Percentiles rank a stretch among this genome's conserved stretches.
These are phyloP conservation scores for Capsella bursapastoris DNA, from an alignment of 345 rosid species.

Conservation along the genomic window DNA sequence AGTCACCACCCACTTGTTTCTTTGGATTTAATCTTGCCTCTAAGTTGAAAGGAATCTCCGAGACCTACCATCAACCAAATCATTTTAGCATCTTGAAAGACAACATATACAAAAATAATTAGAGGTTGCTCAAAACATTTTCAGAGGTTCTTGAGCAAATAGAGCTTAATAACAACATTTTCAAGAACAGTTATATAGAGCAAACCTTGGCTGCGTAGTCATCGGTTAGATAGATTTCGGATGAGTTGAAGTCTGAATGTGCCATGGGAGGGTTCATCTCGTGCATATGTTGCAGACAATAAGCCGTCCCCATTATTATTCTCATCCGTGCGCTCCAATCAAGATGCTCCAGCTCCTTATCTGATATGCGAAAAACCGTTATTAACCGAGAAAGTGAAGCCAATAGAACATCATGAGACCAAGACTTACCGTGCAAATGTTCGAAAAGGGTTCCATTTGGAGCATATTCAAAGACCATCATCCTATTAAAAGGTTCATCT, in stretches of 20 bases:
- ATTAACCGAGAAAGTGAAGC: conserved; percentile 5
- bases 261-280: conserved; percentile 81
- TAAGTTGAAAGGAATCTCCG: conserved; percentile 56
- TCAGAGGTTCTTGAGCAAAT: neutral
- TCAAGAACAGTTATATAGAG: neutral
- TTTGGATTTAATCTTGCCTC: conserved; percentile 44
- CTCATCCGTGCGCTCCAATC: conserved; percentile 89
- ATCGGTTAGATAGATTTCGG: conserved; percentile 66
- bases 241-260: conserved; percentile 59
- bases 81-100: neutral
- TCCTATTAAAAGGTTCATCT: conserved; percentile 83
- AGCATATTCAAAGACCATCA: conserved; percentile 99
- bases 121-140: neutral
- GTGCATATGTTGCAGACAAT: conserved; percentile 92
- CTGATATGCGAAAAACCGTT: conserved; percentile 53
- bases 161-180: neutral
- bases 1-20: conserved; percentile 50
- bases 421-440: conserved; percentile 78
- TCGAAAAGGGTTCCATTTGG: conserved; percentile 91
- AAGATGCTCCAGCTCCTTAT: conserved; percentile 86
- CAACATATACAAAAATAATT: neutral
- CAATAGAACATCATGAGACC: conserved; percentile 21
- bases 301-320: conserved; percentile 83
- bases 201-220: conserved; percentile 94
- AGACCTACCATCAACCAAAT: conserved; percentile 51